These are phyloP conservation scores for Beta vulgaris DNA, from an alignment of 148 eudicot species.

Conservation along the genomic window DNA sequence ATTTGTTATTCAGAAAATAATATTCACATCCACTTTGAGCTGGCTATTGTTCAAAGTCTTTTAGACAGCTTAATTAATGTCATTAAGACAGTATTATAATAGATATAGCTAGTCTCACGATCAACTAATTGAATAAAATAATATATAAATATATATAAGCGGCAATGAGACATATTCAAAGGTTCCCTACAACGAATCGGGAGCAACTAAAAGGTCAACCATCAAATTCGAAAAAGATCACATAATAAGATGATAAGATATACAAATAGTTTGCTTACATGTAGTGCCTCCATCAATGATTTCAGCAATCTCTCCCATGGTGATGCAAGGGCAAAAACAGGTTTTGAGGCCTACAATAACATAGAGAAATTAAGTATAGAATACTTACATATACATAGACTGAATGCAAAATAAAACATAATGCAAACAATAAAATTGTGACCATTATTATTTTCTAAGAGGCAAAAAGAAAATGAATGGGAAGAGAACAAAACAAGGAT, in stretches of 20 bases:
- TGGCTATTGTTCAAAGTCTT: too few relatives aligned
- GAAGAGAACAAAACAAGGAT: neutral
- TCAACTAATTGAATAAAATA: neutral
- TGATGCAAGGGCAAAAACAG: slow-evolving; percentile 29
- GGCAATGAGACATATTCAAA: neutral
- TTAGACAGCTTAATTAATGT: too few relatives aligned
- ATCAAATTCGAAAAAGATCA: neutral
- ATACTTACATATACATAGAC: too few relatives aligned
- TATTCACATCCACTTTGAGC: too few relatives aligned
- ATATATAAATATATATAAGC: neutral
- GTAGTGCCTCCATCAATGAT: slow-evolving; percentile 35
- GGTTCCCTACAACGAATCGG: neutral
- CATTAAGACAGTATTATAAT: neutral
- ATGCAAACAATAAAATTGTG: too few relatives aligned
- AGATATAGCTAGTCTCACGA: neutral
- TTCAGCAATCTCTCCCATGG: slow-evolving; percentile 36
- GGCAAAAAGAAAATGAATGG: neutral
- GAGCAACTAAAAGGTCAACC: neutral
- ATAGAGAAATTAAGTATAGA: neutral
- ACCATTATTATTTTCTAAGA: too few relatives aligned
- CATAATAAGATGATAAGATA: neutral
- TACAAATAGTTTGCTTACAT: neutral
- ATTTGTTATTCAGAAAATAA: too few relatives aligned
- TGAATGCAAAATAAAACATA: too few relatives aligned
- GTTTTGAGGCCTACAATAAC: slow-evolving; percentile 29